These are phyloP conservation scores for Chrysanthemum makinoi DNA, from an alignment of 129 eudicot species.

Conservation along the genomic window DNA sequence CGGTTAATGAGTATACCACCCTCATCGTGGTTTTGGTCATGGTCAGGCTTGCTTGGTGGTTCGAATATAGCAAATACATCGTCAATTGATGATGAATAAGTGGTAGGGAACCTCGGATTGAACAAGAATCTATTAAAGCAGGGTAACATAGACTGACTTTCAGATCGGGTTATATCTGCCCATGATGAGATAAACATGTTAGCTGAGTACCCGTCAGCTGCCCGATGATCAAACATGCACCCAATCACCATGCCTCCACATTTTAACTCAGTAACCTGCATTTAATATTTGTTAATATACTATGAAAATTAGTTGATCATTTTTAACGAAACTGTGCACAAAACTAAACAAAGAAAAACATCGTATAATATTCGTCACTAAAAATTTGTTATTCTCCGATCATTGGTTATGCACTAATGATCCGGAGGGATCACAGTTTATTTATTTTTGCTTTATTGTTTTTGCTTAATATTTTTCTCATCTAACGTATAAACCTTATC, in stretches of 20 bases:
- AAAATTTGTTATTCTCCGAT: no score
- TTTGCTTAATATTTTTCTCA: no score
- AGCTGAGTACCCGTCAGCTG: slow-evolving; percentile 56
- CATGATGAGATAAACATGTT: slow-evolving; percentile 65
- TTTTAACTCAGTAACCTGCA: slow-evolving; percentile 49
- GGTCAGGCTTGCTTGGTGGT: slow-evolving; percentile 13
- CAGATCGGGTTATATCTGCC: slow-evolving; percentile 44
- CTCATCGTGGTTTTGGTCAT: background rate
- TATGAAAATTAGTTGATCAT: background rate
- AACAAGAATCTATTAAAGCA: slow-evolving; percentile 52
- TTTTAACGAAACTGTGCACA: background rate
- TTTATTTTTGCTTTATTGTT: no score
- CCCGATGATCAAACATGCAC: slow-evolving; percentile 50
- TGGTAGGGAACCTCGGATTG: slow-evolving; percentile 42
- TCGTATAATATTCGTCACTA: no score
- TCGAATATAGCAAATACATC: slow-evolving; percentile 14
- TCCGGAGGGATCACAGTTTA: no score
- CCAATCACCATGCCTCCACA: slow-evolving; percentile 63
- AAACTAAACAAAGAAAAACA: background rate
- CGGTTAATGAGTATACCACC: slow-evolving; percentile 34
- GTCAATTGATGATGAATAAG: slow-evolving; percentile 21
- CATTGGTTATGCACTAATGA: no score
- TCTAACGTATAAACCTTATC: no score
- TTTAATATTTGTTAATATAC: background rate
- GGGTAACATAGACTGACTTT: slow-evolving; percentile 36